Base-by-base conservation (phyloP, 352 stramenopile species). In the Halophytophthora batemanensis region DNA sequence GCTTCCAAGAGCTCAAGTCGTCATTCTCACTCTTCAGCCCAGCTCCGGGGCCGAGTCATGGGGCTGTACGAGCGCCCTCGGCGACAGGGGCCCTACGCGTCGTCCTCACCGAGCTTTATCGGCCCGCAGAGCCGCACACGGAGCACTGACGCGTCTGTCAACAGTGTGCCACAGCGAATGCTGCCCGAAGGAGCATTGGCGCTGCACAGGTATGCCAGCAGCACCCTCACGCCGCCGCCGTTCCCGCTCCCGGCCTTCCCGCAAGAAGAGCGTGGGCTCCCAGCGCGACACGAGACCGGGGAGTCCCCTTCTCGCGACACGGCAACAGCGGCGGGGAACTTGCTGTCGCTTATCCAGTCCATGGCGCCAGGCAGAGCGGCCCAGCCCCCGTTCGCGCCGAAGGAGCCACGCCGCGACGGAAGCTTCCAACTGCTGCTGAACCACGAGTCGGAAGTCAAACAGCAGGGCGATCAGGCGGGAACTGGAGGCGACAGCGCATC, bases 261-360 rank as follows among this genome's bases (percentile, higher is more conserved):
- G 22, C 57, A 71, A 33, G 49, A 61, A 6, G 48, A 50, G 39
- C 22, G 35, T 6, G 15, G 45, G 40, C 34, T 31, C 25, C 6
- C 15, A 3, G 33, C 33, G 11, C 15, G 11, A 13, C 33, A 13
- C 7, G 17, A 42, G 21, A 18, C 34, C 3, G 33, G 3, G 10
- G 11, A 6, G 33, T 38, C 47, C 21, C 37, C 37, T 40, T 48
- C 53, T 4, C 59, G 49, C 18, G 51, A 67, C 28, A 40, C 40
- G 31, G 40, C 50, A 12, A 41, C 43, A 33, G 64, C 51, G 0
- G 59, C 64, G 1, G 59, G 59, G 35, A 66, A 69, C 41, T 44
- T 73, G 33, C 50, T 73, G 17, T 73, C 64, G 3, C 40, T 73
- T 15, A 69, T 73, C 36, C 64, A 69, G 47, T 55, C 45, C 28